These are phyloP conservation scores for Paraconiothyrium brasiliense DNA, from an alignment of 2,329 filamentous ascomycete species.

Conservation along the genomic window DNA sequence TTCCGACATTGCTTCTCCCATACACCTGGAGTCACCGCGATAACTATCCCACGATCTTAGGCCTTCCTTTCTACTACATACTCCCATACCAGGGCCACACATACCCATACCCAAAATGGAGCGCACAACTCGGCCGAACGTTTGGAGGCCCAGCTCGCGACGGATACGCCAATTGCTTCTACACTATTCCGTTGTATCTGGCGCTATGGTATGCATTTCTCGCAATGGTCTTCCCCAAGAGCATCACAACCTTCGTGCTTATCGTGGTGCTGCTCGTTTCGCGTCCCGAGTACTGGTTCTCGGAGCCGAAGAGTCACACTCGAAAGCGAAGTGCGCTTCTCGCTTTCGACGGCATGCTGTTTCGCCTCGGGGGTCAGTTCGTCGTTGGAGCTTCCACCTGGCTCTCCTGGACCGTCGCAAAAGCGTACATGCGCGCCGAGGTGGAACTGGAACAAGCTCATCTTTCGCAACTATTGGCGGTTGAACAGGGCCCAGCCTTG, in stretches of 20 bases:
- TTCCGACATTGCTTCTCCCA: not conserved
- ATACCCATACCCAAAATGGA: not conserved
- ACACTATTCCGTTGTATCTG: conserved; percentile 3
- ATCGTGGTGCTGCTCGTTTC: not conserved
- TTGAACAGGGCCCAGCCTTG: not conserved
- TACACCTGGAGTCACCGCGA: not conserved
- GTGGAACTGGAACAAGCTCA: not conserved
- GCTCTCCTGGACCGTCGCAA: not conserved
- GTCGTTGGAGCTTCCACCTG: not conserved
- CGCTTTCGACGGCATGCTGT: too few relatives aligned
- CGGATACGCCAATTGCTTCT: not conserved
- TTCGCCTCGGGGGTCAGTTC: not conserved
- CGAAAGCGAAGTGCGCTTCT: not conserved
- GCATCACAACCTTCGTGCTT: not conserved
- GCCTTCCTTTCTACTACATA: not conserved
- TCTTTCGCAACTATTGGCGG: not conserved
- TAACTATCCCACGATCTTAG: not conserved
- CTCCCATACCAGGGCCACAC: not conserved
- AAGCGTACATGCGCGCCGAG: not conserved
- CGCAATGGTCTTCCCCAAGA: not conserved
- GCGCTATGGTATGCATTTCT: not conserved
- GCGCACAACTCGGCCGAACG: too few relatives aligned
- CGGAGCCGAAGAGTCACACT: not conserved
- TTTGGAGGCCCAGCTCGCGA: not conserved
- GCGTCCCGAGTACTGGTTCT: not conserved